These are phyloP conservation scores for Mycena leptocephala DNA, from an alignment of 768 basidiomycete species.

Conservation along the genomic window DNA sequence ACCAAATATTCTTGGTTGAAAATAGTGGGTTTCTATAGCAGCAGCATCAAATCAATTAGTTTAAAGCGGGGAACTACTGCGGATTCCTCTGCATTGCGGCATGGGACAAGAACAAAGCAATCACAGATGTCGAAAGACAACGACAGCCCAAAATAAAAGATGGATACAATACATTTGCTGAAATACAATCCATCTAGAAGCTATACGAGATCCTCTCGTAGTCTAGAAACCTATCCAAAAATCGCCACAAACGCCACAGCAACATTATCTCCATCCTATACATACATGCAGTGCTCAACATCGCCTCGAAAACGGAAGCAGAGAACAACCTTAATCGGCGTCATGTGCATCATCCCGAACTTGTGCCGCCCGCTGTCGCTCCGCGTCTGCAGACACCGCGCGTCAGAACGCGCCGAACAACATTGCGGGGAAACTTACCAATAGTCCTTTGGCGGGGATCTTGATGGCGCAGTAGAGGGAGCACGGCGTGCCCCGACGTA, in stretches of 20 bases:
- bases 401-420: not conserved
- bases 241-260: slow-evolving; percentile 32
- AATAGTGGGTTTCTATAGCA: too few relatives aligned
- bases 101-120: too few relatives aligned
- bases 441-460: slow-evolving; percentile 22
- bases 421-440: slow-evolving; percentile 1
- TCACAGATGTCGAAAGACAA: too few relatives aligned
- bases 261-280: slow-evolving; percentile 31
- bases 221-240: slow-evolving; percentile 20
- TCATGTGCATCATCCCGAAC: slow-evolving; percentile 38
- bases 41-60: too few relatives aligned
- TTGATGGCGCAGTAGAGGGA: slow-evolving; percentile 32
- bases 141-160: too few relatives aligned
- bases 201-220: too few relatives aligned
- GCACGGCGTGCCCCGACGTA: slow-evolving; percentile 25
- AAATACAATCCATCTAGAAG: too few relatives aligned
- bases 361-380: slow-evolving; percentile 18
- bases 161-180: too few relatives aligned
- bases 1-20: too few relatives aligned
- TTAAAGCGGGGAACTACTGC: too few relatives aligned
- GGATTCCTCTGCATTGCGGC: too few relatives aligned
- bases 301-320: not conserved
- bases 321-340: slow-evolving; percentile 31
- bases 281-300: not conserved
- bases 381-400: slow-evolving; percentile 9